Base-by-base conservation (phyloP, 257 asterid genomes). In the Nicotiana tomentosiformis region DNA sequence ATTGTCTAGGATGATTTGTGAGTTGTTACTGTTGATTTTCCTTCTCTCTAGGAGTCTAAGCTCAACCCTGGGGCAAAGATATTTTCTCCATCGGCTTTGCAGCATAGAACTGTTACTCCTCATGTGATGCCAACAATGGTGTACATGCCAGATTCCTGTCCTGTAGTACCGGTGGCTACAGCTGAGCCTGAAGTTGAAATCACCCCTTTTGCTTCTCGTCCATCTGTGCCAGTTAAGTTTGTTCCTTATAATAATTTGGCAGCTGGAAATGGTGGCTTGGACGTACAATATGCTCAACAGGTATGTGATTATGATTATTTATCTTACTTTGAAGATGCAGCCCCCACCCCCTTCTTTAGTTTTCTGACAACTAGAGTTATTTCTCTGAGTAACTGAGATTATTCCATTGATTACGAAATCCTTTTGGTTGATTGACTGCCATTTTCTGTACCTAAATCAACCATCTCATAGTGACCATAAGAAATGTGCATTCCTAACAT, bases 31-130 rank as follows among this genome's bases (percentile, higher is more conserved):
- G 10, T 76, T 15, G 80, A 26, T 33, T 57, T 83, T 81, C 77
- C 60, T 70, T 84, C 65, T 86, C 78, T 77, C 78, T 68, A 93
- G 98, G 97, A 91, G 82, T 93, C 92, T 80, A 94, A 93, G 90
- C 97, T 94, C 91, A 94, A 94, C 86, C 98, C 98, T 33, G 92
- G 88, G 87, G 98, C 98, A 68, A 93, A 92, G 88, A 82, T 88
- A 61, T 94, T 93, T 87, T 89, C 91, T 82, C 98, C 98, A 53
- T 93, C 97, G 4, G n/a, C 79, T 85, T 43, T 80, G 81, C 90
- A 84, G 65, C 90, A 87, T 64, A 88, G 87, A 86, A 77, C 89
- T 4, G 91, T 77, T 66, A 88, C 92, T 26, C 90, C 96, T 87
- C 91, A 92, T 83, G 86, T 90, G 49, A 74, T 89, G 77, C 86